These are phyloP conservation scores for Aristolochia californica DNA, from an alignment of 164 flowering plant species.

Conservation along the genomic window DNA sequence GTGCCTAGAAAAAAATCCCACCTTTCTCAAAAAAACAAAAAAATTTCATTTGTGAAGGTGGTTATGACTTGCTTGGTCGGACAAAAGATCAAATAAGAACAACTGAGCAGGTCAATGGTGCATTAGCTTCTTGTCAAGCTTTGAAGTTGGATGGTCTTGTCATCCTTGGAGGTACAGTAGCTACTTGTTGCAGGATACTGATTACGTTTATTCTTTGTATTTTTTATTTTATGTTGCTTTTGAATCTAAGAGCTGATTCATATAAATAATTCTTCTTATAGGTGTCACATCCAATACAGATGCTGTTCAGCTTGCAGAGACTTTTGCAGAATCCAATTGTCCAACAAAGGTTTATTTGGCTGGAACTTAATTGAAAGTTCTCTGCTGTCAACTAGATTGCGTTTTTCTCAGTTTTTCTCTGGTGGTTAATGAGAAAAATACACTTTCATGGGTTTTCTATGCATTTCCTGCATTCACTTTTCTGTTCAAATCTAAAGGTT, in stretches of 20 bases:
- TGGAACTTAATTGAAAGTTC: too few species aligned
- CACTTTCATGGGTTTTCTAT: too few species aligned
- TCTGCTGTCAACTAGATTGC: too few species aligned
- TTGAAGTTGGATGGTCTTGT: slow-evolving; percentile 92
- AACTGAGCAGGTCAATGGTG: slow-evolving; percentile 95
- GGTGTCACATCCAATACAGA: slow-evolving; percentile 98
- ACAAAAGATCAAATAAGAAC: slow-evolving; percentile 96
- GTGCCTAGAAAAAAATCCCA: too few species aligned
- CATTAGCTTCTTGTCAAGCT: slow-evolving; percentile 66
- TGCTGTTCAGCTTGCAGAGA: slow-evolving; percentile 98
- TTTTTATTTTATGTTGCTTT: not conserved
- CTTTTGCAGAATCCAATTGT: slow-evolving; percentile 89
- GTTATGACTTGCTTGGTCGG: slow-evolving; percentile 92
- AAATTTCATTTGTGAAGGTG: slow-evolving; percentile 52
- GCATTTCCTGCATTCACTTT: too few species aligned
- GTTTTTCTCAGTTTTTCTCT: too few species aligned
- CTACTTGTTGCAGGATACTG: not conserved
- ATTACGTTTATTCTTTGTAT: not conserved
- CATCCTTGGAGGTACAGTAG: slow-evolving; percentile 72
- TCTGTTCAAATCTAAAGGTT: too few species aligned
- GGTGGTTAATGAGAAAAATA: too few species aligned
- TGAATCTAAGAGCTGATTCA: not conserved
- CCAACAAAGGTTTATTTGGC: slow-evolving; percentile 53
- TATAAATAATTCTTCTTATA: slow-evolving; percentile 18
- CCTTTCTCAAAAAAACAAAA: too few species aligned